These are phyloP conservation scores for Artemisia tridentata DNA, from an alignment of 129 eudicot species.

Conservation along the genomic window DNA sequence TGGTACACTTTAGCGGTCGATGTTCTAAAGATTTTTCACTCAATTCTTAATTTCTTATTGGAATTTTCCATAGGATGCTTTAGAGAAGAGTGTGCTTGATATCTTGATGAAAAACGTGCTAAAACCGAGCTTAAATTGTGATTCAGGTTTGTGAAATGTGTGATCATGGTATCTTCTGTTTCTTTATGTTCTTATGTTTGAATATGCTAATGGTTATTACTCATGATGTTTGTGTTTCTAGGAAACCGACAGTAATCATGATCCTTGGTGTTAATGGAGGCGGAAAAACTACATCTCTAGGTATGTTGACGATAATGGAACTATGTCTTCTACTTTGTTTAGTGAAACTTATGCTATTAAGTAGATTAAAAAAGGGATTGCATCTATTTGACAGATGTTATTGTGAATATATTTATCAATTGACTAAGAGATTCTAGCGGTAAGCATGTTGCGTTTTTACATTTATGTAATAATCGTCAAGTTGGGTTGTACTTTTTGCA, in stretches of 20 bases:
- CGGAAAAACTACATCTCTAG: constrained; percentile 96
- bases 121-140: constrained; percentile 91
- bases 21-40: not conserved
- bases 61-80: constrained; percentile 55
- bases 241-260: constrained; percentile 98
- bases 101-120: constrained; percentile 67
- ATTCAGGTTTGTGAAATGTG: constrained; percentile 51
- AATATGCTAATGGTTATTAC: constrained; percentile 15
- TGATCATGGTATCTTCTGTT: constrained; percentile 4
- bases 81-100: constrained; percentile 75
- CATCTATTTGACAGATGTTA: too few relatives aligned
- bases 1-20: not conserved
- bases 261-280: constrained; percentile 97
- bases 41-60: constrained; percentile 3
- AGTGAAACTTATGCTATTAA: too few relatives aligned
- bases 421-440: too few relatives aligned
- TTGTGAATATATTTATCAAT: too few relatives aligned
- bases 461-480: too few relatives aligned
- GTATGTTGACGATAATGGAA: constrained; percentile 35
- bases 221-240: constrained; percentile 15
- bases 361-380: too few relatives aligned
- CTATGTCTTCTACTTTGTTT: too few relatives aligned
- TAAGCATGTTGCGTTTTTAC: too few relatives aligned
- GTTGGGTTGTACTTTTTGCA: too few relatives aligned
- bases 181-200: constrained; percentile 10